These are phyloP conservation scores for Haplosporangium sp. DNA, from an alignment of 371 early-diverging fungal genomes.

Conservation along the genomic window DNA sequence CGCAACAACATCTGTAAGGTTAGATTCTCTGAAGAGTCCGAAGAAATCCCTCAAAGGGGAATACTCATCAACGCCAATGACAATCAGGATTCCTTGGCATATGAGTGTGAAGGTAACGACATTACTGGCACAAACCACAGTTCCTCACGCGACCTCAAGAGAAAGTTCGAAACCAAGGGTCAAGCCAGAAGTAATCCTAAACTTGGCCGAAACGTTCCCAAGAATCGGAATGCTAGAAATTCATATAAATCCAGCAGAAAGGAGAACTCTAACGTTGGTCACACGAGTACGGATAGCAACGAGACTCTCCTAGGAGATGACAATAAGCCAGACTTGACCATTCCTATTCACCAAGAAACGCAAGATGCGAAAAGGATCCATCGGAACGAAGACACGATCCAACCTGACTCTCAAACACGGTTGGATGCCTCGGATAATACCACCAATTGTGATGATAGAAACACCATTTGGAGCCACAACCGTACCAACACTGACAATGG, in stretches of 20 bases:
- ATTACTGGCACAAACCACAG: no score
- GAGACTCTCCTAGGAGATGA: neutral
- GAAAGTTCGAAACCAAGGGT: neutral
- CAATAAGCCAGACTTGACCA: neutral
- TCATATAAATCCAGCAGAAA: neutral
- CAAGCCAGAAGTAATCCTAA: neutral
- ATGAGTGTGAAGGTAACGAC: no score
- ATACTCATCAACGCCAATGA: no score
- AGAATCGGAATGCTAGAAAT: neutral
- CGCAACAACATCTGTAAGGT: no score
- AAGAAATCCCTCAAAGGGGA: no score
- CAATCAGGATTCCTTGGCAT: no score
- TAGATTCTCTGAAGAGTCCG: no score
- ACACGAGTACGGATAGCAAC: neutral
- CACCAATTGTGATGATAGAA: neutral
- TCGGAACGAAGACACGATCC: neutral
- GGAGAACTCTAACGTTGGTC: neutral
- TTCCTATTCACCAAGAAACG: neutral
- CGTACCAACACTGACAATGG: neutral
- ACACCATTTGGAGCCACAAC: neutral
- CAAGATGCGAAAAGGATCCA: neutral
- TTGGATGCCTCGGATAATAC: neutral
- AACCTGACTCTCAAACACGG: neutral
- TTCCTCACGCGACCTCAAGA: neutral
- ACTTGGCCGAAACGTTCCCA: neutral